Conservation (phyloP, 805 yeast species). For the Zygotorulaspora chibaensis region DNA sequence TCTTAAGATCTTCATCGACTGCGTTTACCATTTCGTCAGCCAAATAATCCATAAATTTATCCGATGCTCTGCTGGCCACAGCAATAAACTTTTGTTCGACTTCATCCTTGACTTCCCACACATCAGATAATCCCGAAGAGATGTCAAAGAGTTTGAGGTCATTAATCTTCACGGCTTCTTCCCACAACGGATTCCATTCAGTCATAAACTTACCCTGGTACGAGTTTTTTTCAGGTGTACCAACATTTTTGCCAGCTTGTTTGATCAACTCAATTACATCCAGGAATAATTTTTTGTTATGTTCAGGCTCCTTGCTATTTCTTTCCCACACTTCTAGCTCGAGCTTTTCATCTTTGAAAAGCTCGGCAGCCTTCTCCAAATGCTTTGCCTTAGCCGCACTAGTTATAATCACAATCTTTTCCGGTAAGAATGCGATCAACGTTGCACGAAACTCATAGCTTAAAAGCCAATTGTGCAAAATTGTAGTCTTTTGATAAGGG, state of each 20-base stretch:
- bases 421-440: conserved; percentile 57
- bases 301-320: conserved; percentile 68
- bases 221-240: conserved; percentile 68
- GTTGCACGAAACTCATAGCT: conserved; percentile 98
- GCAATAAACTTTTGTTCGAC: conserved; percentile 63
- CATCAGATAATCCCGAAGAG: conserved; percentile 47
- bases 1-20: conserved; percentile 79
- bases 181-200: conserved; percentile 61
- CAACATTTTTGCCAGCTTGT: conserved; percentile 48
- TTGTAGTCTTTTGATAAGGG: conserved; percentile 84
- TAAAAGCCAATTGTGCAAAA: conserved; percentile 83
- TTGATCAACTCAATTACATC: conserved; percentile 48
- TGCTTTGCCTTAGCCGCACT: conserved; percentile 83
- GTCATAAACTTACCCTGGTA: conserved; percentile 79
- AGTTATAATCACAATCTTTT: conserved; percentile 62
- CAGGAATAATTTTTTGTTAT: conserved; percentile 61
- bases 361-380: conserved; percentile 38
- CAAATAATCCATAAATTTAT: conserved; percentile 73
- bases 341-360: conserved; percentile 46
- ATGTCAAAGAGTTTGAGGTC: conserved; percentile 47
- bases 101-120: conserved; percentile 73
- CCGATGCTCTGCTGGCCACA: conserved; percentile 72
- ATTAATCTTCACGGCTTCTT: conserved; percentile 37
- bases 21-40: conserved; percentile 83
- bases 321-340: conserved; percentile 62